phyloP scores from a whole-genome alignment of 441 rosid species.

The Pelargonium australe region DNA sequence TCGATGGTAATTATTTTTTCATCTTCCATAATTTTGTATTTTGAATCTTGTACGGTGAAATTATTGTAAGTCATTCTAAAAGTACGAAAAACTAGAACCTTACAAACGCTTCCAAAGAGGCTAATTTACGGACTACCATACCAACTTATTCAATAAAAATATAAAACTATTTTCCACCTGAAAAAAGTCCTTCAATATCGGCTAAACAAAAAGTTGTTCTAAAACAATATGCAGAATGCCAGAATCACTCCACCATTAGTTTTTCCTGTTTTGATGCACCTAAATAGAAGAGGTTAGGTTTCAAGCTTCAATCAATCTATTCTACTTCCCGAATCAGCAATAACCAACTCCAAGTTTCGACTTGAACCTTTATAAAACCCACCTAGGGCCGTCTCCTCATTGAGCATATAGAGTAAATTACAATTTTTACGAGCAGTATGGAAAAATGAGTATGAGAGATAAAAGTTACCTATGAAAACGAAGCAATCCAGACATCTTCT shows the following conservation, averaged over 20 bases:
- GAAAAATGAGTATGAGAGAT: conserved; percentile 4
- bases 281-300: background rate
- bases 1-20: too few species aligned
- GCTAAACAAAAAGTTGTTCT: background rate
- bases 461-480: conserved; percentile 54
- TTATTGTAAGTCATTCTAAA: too few species aligned
- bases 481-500: conserved; percentile 61
- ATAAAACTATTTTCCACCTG: too few species aligned
- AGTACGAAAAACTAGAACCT: too few species aligned
- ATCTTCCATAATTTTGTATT: too few species aligned
- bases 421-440: background rate
- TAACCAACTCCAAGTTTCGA: background rate
- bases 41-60: too few species aligned
- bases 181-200: background rate
- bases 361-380: background rate
- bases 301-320: background rate
- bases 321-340: background rate
- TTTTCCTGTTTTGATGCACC: background rate
- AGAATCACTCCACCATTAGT: background rate
- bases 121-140: too few species aligned
- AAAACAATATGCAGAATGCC: background rate
- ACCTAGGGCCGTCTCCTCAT: background rate
- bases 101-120: too few species aligned
- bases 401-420: background rate
- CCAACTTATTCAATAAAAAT: too few species aligned